Evolutionary conservation across 2,329 filamentous ascomycete species (phyloP), one percentile per base, ranked within the genome.

Genomic region (Penicillium thymicola): DNA sequence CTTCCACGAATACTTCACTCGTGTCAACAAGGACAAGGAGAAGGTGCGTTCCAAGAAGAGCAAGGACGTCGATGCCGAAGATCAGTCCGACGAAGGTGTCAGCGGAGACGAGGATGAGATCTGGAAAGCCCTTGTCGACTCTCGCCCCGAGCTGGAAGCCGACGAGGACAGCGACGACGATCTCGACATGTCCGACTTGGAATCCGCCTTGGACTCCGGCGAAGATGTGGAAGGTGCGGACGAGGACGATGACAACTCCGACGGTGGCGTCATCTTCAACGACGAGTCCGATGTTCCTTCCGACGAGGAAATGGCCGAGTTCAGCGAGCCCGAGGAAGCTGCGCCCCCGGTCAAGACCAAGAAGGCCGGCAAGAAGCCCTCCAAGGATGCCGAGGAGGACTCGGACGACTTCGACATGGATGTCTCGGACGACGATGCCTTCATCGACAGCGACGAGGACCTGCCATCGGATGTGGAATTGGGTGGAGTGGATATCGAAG

Each of bases 1-100:
- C 84, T 99, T 99, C 84, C 94, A 99, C 75, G 87, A 91, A 64
- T 99, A 99, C 83, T 99, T 99, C 76, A 87, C 85, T 58, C 84
- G 87, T 59, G 76, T 89, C 54, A 85, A 86, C 60, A 91, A 86
- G 74, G 83, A 79, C 64, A 81, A 82, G 67, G 59, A 65, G 23
- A 66, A 66, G 59, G 44, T 65, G 13, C 82, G 80, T 66, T 81
- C 81, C 65, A 83, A 83, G 75, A 82, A 84, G 72, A 76, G 78
- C 49, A 79, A 81, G 62, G 83, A 81, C 67, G 78, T 78, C 48
- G 72, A 73, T 47, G 75, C 75, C 54, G 70, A 65, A n/a, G 72
- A 70, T 13, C 73, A 71, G n/a, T 73, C 73, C 36, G 73, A 76
- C 21, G 78, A 65, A 8, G 81, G 80, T 25, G 79, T 82, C 49